Evolutionary conservation across 225 moss, liverwort and hornwort species (phyloP).

Genomic region (Polytrichum formosum): DNA sequence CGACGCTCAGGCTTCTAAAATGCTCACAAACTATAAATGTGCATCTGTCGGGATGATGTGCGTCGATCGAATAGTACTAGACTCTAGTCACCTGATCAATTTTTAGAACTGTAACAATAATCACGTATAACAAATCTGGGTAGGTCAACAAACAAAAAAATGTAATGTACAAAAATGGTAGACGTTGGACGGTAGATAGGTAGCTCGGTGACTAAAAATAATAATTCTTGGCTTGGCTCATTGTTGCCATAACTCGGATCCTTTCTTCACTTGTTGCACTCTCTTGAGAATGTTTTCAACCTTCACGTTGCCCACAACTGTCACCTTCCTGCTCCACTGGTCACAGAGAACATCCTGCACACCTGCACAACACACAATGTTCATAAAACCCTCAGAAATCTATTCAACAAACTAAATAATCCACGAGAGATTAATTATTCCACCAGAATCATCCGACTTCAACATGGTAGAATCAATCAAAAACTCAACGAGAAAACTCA

Average conservation of each 20-base stretch:
- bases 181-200: background rate
- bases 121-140: background rate
- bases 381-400: too few species aligned
- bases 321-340: conserved; percentile 52
- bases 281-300: conserved; percentile 39
- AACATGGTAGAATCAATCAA: background rate
- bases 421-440: too few species aligned
- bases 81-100: background rate
- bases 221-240: conserved; percentile 5
- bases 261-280: conserved; percentile 40
- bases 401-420: too few species aligned
- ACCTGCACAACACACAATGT: conserved; percentile 19
- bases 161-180: background rate
- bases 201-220: background rate
- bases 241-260: conserved; percentile 35
- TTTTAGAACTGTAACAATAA: background rate
- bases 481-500: background rate
- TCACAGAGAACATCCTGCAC: conserved; percentile 48
- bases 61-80: too few species aligned
- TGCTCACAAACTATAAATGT: too few species aligned
- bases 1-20: background rate
- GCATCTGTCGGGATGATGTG: too few species aligned
- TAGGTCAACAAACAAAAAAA: background rate
- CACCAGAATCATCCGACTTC: too few species aligned
- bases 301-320: conserved; percentile 44